Base-by-base conservation (phyloP, 805 yeast genomes). In the Hanseniaspora taiwanica region DNA sequence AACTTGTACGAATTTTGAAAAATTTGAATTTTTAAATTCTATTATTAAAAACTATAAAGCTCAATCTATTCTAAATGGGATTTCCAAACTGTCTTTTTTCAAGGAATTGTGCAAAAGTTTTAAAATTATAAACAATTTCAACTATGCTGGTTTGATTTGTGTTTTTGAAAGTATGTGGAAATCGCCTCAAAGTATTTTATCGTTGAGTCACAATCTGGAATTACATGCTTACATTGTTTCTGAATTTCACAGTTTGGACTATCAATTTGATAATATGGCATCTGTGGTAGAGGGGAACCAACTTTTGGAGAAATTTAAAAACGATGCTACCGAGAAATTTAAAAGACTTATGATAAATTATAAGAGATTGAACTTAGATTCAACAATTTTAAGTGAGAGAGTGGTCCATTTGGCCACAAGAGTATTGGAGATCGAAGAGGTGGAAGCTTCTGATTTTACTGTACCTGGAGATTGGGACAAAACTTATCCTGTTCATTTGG, bases 241-340 rank as follows among this genome's bases (percentile, higher is more conserved):
- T 9, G 65, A 58, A 46, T 52, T 65, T 24, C 54, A 55, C 42
- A 67, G 64, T 42, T 43, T 59, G 38, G 62, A 60, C 35, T 51
- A 54, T 33, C 52, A 53, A 37, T 55, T 53, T 39, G 46, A 49
- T 2, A 53, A 46, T 16, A 37, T 52, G 10, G 29, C n/a, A 20
- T 31, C 9, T 16, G n/a, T 25, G 29, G 29, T 14, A 4, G 14
- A 24, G 3, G 33, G 49, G 16, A 46, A 52, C 4, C 49, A 53
- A 24, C 49, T 49, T 14, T 45, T 60, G 8, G 35, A 48, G 6
- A 53, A 57, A 4, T 61, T 65, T 41, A 63, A 59, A 42, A 44
- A 41, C n/a, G 49, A 53, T 3, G 38, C 62, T 21, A 46, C 57
- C 3, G 44, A 48, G 12, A 51, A 50, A 36, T 64, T 54, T 45